Percentiles rank a stretch among this genome's conserved stretches.
phyloP scores from a whole-genome alignment of 2,329 filamentous ascomycete species.

The Acrodontium crateriforme region DNA sequence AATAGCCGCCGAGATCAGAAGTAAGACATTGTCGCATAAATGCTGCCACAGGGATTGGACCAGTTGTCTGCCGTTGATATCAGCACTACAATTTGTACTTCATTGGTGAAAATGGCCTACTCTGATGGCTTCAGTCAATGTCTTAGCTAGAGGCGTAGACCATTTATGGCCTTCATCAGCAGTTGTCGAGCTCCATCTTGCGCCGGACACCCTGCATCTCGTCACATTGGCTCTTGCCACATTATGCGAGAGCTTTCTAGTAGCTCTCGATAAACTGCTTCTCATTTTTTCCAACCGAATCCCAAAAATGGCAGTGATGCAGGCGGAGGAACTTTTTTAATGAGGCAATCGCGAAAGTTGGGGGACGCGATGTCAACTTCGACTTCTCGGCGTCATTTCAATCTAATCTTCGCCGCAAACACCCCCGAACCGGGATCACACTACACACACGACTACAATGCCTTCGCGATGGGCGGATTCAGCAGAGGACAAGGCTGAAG shows the following conservation, averaged over 20 bases:
- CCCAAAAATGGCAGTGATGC: neutral
- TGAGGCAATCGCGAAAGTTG: neutral
- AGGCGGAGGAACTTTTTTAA: neutral
- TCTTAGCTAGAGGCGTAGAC: constrained; percentile 86
- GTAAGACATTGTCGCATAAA: constrained; percentile 99
- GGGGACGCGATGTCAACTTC: constrained; percentile 1
- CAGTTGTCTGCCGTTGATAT: constrained; percentile 49
- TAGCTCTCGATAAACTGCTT: constrained; percentile 13
- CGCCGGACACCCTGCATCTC: constrained; percentile 13
- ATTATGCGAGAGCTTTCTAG: constrained; percentile 12
- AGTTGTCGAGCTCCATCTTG: constrained; percentile 30
- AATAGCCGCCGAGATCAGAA: constrained; percentile 81
- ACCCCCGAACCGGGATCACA: too few relatives aligned
- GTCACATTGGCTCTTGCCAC: constrained; percentile 3
- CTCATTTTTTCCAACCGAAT: constrained; percentile 13
- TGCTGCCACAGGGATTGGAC: constrained; percentile 77
- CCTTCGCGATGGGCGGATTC: constrained; percentile 76
- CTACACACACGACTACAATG: constrained; percentile 11
- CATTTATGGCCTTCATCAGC: constrained; percentile 43
- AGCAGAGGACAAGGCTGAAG: constrained; percentile 63
- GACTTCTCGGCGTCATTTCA: neutral
- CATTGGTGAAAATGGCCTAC: constrained; percentile 33
- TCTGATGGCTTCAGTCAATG: constrained; percentile 72
- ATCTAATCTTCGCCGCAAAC: constrained; percentile 3
- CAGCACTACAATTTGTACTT: neutral